A percentile compares a stretch with the other conserved stretches of the same genome.
Conservation (phyloP, 108 stramenopile genomes). For the Schizochytrium sp. region DNA sequence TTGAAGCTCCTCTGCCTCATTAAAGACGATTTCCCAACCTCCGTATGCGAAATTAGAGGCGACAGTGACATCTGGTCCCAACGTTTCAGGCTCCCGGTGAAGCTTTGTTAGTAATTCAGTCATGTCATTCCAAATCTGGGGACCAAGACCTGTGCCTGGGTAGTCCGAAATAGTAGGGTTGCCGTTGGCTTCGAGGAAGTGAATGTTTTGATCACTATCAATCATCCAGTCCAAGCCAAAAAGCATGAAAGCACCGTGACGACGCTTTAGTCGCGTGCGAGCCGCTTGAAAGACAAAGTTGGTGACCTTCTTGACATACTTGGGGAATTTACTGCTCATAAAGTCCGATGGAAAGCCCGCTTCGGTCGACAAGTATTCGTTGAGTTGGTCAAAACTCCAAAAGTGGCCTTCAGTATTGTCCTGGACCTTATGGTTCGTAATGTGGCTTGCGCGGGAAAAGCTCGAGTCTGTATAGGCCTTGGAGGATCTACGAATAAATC, state of each 20-base stretch:
- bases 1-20: slow-evolving; percentile 42
- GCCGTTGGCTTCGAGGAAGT: slow-evolving; percentile 60
- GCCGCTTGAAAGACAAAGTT: slow-evolving; percentile 55
- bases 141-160: slow-evolving; percentile 1
- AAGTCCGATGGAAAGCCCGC: slow-evolving; percentile 15
- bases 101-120: slow-evolving; percentile 26
- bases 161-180: slow-evolving; percentile 44
- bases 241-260: slow-evolving; percentile 37
- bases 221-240: slow-evolving; percentile 59
- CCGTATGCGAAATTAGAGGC: background rate
- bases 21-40: slow-evolving; percentile 55
- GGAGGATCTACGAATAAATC: slow-evolving; percentile 21
- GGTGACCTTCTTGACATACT: slow-evolving; percentile 6
- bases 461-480: slow-evolving; percentile 19
- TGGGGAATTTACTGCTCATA: background rate
- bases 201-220: slow-evolving; percentile 27
- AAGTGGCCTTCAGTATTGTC: slow-evolving; percentile 47
- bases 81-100: slow-evolving; percentile 40
- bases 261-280: background rate
- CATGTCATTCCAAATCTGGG: slow-evolving; percentile 43
- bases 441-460: slow-evolving; percentile 40
- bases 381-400: slow-evolving; percentile 54
- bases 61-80: background rate
- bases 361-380: slow-evolving; percentile 18
- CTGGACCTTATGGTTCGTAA: slow-evolving; percentile 57